These are phyloP conservation scores for Dactylellina leptospora DNA, from an alignment of 2,329 filamentous ascomycete species.

Conservation along the genomic window DNA sequence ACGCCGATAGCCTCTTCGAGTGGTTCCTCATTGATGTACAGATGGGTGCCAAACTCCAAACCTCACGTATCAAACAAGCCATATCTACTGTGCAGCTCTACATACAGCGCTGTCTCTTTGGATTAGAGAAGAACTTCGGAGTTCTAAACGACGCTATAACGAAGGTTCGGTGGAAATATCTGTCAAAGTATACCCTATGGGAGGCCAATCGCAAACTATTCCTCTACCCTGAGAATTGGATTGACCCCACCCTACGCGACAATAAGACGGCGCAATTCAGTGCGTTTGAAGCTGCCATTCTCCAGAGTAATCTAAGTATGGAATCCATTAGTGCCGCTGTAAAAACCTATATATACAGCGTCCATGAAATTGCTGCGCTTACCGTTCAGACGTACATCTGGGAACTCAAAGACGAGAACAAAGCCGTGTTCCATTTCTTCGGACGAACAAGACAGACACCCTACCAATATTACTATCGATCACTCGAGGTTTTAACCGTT, in stretches of 20 bases:
- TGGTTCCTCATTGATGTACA: slow-evolving; percentile 59
- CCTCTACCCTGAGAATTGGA: slow-evolving; percentile 60
- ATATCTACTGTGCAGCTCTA: slow-evolving; percentile 58
- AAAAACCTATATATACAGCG: slow-evolving; percentile 48
- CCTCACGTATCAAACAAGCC: slow-evolving; percentile 59
- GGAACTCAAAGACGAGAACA: background rate
- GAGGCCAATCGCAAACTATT: slow-evolving; percentile 58
- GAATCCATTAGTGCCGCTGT: slow-evolving; percentile 17
- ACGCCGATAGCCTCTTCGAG: slow-evolving; percentile 56
- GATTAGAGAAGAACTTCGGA: slow-evolving; percentile 45
- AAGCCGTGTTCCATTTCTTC: slow-evolving; percentile 53
- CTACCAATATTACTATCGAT: slow-evolving; percentile 52
- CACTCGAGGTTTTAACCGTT: background rate
- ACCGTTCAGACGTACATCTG: slow-evolving; percentile 30
- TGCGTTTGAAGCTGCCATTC: slow-evolving; percentile 55
- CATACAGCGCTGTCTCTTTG: slow-evolving; percentile 58
- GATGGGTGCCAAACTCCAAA: slow-evolving; percentile 58
- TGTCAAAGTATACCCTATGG: slow-evolving; percentile 57
- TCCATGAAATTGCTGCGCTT: slow-evolving; percentile 44
- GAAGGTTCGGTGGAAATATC: slow-evolving; percentile 57
- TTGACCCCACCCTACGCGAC: slow-evolving; percentile 58
- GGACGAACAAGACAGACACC: slow-evolving; percentile 51
- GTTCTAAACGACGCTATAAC: background rate
- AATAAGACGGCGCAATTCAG: slow-evolving; percentile 58
- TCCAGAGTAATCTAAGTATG: slow-evolving; percentile 55